Percentiles rank a stretch among this genome's conserved stretches.
Conservation (phyloP, 164 flowering plant genomes). For the Euptelea pleiosperma region DNA sequence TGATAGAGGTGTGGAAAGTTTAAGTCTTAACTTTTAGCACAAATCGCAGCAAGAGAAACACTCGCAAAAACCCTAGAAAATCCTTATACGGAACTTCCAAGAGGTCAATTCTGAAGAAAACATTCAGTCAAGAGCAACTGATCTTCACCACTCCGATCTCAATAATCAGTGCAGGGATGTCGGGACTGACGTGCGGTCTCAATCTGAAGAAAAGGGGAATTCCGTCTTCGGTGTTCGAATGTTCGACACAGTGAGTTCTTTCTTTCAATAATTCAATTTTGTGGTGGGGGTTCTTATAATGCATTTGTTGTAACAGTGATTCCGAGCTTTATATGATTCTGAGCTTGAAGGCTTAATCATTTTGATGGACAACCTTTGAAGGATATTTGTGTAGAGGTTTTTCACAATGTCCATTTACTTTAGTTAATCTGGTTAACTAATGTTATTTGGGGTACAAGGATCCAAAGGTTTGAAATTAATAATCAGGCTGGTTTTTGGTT, state of each 20-base stretch:
- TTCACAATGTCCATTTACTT: constrained; percentile 8
- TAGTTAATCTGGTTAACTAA: too few species aligned
- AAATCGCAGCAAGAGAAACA: constrained; percentile 8
- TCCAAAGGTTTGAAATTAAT: too few species aligned
- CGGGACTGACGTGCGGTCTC: constrained; percentile 71
- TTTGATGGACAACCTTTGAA: background rate
- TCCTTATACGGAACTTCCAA: too few species aligned
- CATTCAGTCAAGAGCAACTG: constrained; percentile 72
- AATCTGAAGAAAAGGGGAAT: constrained; percentile 66
- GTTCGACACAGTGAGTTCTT: constrained; percentile 71
- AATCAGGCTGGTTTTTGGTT: too few species aligned
- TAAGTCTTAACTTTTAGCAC: too few species aligned
- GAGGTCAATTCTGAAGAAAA: constrained; percentile 64
- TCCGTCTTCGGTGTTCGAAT: constrained; percentile 75
- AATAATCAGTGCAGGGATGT: constrained; percentile 80
- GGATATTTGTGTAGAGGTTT: background rate
- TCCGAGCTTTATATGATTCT: background rate
- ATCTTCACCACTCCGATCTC: constrained; percentile 52
- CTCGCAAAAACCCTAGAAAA: too few species aligned
- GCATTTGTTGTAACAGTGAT: too few species aligned
- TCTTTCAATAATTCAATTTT: background rate
- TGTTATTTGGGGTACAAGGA: too few species aligned
- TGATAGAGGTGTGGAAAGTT: too few species aligned
- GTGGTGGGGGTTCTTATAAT: too few species aligned
- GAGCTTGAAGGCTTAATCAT: background rate